Conservation (phyloP, 106 monocot species). For the Apostasia ramifera region DNA sequence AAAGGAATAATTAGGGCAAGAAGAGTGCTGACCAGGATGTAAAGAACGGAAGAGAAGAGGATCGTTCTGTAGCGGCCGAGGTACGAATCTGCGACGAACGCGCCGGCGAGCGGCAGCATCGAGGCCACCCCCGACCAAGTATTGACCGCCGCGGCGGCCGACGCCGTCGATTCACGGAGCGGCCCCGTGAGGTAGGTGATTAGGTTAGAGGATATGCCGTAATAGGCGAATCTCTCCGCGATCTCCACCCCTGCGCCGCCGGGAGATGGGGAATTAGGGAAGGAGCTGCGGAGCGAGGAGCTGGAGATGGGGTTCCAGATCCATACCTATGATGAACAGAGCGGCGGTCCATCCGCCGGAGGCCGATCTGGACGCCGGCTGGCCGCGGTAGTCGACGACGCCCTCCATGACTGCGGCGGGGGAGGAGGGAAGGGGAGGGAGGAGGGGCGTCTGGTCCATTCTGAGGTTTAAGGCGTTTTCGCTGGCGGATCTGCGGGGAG, state of each 20-base stretch:
- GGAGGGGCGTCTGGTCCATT: conserved; percentile 3
- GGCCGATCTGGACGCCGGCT: conserved; percentile 10
- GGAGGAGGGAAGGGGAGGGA: conserved; percentile 7
- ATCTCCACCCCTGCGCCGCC: conserved; percentile 40
- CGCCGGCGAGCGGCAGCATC: conserved; percentile 49
- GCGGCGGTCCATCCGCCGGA: conserved; percentile 38
- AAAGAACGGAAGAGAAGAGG: conserved; percentile 29
- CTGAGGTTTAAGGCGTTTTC: neutral
- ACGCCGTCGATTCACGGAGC: conserved; percentile 33
- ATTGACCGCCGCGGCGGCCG: conserved; percentile 41
- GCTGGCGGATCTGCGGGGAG: neutral
- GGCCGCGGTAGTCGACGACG: conserved; percentile 26
- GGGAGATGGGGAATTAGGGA: neutral
- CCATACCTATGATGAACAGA: conserved; percentile 36
- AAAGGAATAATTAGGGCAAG: neutral
- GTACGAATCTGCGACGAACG: conserved; percentile 45
- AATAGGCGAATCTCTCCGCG: conserved; percentile 39
- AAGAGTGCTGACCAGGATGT: conserved; percentile 24
- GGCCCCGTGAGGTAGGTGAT: conserved; percentile 56
- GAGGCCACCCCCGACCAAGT: conserved; percentile 31
- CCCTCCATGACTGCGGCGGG: neutral
- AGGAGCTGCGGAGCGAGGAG: neutral
- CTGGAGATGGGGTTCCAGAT: neutral
- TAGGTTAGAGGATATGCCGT: conserved; percentile 45
- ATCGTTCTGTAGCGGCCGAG: conserved; percentile 48